Evolutionary conservation across 228 moss, liverwort and hornwort species (phyloP).

Genomic region (Sphagnum fallax): DNA sequence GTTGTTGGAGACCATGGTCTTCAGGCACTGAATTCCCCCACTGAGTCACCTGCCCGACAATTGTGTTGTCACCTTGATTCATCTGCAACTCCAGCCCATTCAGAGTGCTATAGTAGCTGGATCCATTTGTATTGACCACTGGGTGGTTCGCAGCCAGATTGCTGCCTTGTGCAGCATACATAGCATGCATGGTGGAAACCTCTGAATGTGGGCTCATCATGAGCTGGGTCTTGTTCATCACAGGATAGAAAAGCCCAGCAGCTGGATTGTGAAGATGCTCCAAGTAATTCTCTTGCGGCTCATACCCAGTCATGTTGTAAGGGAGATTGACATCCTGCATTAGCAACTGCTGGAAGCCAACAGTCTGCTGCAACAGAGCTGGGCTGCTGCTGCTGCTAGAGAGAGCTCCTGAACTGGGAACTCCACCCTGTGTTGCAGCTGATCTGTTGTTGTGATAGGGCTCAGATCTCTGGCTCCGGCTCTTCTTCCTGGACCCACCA

Average conservation of each 20-base stretch:
- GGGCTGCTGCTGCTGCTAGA: neutral
- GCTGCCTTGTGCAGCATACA: slow-evolving; percentile 22
- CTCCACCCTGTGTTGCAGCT: neutral
- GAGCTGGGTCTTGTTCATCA: slow-evolving; percentile 7
- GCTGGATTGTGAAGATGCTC: slow-evolving; percentile 12
- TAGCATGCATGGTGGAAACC: slow-evolving; percentile 23
- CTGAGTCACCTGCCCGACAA: slow-evolving; percentile 8
- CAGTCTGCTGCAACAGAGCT: slow-evolving; percentile 12
- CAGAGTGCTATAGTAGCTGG: slow-evolving; percentile 2
- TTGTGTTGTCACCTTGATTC: slow-evolving; percentile 8
- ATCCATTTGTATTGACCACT: neutral
- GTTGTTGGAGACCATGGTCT: neutral
- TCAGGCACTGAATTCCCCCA: slow-evolving; percentile 18
- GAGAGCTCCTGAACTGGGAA: slow-evolving; percentile 7
- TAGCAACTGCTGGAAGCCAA: slow-evolving; percentile 42
- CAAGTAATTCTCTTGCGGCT: slow-evolving; percentile 13
- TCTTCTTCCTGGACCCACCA: slow-evolving; percentile 51
- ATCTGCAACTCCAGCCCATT: slow-evolving; percentile 1
- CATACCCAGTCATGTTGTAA: slow-evolving; percentile 19
- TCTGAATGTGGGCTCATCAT: neutral
- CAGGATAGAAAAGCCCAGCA: slow-evolving; percentile 10
- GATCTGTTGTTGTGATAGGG: slow-evolving; percentile 22
- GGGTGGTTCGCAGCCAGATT: neutral
- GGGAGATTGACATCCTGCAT: slow-evolving; percentile 28
- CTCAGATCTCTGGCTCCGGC: slow-evolving; percentile 22